phyloP scores from a whole-genome alignment of 192 early-diverging fungal genomes.

The Martensiomyces pterosporus region DNA sequence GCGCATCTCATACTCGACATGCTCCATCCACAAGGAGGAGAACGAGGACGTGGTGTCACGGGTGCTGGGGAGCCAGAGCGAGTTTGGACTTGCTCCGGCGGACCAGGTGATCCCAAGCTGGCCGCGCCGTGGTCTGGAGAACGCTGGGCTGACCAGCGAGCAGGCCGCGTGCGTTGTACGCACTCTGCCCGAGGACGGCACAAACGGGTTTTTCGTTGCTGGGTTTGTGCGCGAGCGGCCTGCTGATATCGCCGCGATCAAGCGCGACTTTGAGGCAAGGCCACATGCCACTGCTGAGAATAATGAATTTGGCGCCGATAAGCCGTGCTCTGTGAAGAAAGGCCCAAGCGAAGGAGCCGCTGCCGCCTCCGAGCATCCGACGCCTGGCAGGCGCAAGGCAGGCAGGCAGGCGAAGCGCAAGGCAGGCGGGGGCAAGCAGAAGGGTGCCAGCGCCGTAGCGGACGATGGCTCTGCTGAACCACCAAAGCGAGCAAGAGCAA shows the following conservation, averaged over 20 bases:
- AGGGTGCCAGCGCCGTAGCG: too few species aligned
- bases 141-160: slow-evolving; percentile 23
- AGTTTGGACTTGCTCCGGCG: slow-evolving; percentile 56
- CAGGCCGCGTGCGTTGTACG: slow-evolving; percentile 68
- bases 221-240: slow-evolving; percentile 62
- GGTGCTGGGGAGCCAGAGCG: slow-evolving; percentile 53
- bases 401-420: slow-evolving; percentile 5
- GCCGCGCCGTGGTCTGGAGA: slow-evolving; percentile 68
- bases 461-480: too few species aligned
- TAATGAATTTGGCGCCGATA: too few species aligned
- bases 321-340: too few species aligned
- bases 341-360: slow-evolving; percentile 3
- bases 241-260: slow-evolving; percentile 12
- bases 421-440: too few species aligned
- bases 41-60: slow-evolving; percentile 92
- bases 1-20: slow-evolving; percentile 91
- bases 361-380: too few species aligned
- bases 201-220: slow-evolving; percentile 97
- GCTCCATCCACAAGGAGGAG: slow-evolving; percentile 87
- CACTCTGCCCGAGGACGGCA: slow-evolving; percentile 75
- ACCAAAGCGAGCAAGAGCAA: background rate
- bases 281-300: too few species aligned
- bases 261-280: slow-evolving; percentile 11
- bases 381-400: background rate
- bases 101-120: slow-evolving; percentile 70